Conservation (phyloP, 1,284 basidiomycete genomes). For the Schizophyllum commune region DNA sequence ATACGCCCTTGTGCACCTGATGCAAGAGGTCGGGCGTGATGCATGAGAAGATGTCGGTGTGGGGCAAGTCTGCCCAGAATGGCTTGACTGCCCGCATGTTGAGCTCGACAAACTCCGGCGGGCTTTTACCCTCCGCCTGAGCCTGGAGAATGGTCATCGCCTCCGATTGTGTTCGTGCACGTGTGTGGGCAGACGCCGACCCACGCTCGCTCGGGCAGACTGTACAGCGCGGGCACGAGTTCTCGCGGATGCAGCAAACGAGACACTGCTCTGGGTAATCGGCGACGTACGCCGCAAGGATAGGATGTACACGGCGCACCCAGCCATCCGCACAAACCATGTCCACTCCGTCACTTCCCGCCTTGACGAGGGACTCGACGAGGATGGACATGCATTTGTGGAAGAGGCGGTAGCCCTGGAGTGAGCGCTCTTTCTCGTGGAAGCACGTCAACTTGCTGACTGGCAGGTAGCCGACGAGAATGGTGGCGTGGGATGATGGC, state of each 20-base stretch:
- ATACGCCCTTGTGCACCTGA: conserved; percentile 20
- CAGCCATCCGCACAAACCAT: conserved; percentile 20
- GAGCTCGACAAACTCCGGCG: no score
- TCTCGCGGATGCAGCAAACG: conserved; percentile 7
- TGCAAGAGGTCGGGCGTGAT: conserved; percentile 24
- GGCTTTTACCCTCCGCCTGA: no score
- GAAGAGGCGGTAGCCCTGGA: conserved; percentile 6
- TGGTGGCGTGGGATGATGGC: conserved; percentile 11
- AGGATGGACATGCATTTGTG: conserved; percentile 20
- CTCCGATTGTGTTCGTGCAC: conserved; percentile 1
- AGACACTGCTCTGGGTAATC: conserved; percentile 27
- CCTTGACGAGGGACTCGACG: conserved; percentile 17
- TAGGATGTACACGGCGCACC: conserved; percentile 14
- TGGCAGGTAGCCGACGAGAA: conserved; percentile 19
- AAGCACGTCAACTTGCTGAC: conserved; percentile 5
- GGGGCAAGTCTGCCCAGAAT: neutral
- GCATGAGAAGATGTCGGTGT: conserved; percentile 14
- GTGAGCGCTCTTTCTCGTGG: conserved; percentile 1
- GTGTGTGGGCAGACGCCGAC: neutral
- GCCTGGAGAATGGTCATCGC: neutral
- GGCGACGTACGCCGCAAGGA: conserved; percentile 21
- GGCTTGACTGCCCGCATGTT: conserved; percentile 8
- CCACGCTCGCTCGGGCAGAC: conserved; percentile 9
- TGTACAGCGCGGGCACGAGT: conserved; percentile 5
- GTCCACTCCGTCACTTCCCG: conserved; percentile 19